Base-by-base conservation (phyloP, 768 basidiomycete species). In the Tylopilus vinaceipallidus region DNA sequence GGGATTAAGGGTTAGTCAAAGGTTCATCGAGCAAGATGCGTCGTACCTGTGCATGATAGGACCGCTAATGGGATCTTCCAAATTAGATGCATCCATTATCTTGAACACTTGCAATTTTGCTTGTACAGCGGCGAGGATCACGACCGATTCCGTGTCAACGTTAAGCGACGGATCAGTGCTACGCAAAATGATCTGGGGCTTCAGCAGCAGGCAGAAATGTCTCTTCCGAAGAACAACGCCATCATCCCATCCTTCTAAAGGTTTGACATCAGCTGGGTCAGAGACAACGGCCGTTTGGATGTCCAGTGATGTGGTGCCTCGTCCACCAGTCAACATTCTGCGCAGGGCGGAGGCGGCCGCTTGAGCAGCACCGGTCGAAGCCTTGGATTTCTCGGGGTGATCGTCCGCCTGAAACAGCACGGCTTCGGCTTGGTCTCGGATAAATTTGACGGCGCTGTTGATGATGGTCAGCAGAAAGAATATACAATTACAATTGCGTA, bases 141-240 rank as follows among this genome's bases (percentile, higher is more conserved):
- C 79, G 26, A 83, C 80, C 2, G 84, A 77, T 48, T 81, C 80
- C 13, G 40, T 22, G n/a, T 47, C 43, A 26, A 73, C 68, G 27
- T 57, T 53, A 6, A 64, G 45, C 11, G 61, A 68, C 39, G 66
- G 63, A 16, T 73, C 64, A 33, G 85, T 80, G 52, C 83, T 88
- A 17, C 80, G 75, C 23, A 97, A 71, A 10, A 92, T 82, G 44
- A 98, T 80, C 62, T 98, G 95, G 12, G 95, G 93, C 60, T 94
- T 94, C 51, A 95, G 71, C 29, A 98, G 76, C n/a, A 93, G 75
- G 61, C 89, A 88, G 64, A 88, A 87, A 61, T 93, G 82, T 35
- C 83, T 82, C 57, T 87, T 87, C 44, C 73, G 71, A 26, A 87
- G 72, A 24, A 83, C 78, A 40, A 89, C 82, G 1, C 83, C 85